Percentiles rank a stretch among this genome's conserved stretches.
phyloP scores from a whole-genome alignment of 1,284 basidiomycete genomes.

The Golubevia sp. region DNA sequence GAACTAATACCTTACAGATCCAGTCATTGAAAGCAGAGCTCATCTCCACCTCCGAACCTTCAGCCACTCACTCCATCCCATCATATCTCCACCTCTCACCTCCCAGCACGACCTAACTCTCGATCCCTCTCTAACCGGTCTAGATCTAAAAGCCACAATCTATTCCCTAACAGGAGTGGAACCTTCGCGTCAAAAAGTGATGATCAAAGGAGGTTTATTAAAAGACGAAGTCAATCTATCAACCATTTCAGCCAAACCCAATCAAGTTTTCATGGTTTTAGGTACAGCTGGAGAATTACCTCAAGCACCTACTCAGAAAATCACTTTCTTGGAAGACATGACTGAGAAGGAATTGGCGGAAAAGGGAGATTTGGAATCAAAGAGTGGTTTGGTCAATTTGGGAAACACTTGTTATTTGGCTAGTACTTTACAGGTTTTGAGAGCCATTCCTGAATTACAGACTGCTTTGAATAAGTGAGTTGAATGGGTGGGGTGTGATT shows the following conservation, averaged over 20 bases:
- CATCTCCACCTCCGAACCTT: too few relatives aligned
- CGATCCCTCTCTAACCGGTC: too few relatives aligned
- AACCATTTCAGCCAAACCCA: slow-evolving; percentile 20
- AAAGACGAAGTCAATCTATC: slow-evolving; percentile 16
- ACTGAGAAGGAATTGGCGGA: too few relatives aligned
- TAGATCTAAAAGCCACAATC: too few relatives aligned
- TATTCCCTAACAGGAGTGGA: slow-evolving; percentile 13
- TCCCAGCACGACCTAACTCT: too few relatives aligned
- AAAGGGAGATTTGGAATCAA: not conserved
- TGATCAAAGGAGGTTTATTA: slow-evolving; percentile 91
- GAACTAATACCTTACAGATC: too few relatives aligned
- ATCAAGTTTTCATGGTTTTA: slow-evolving; percentile 53
- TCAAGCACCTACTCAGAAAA: slow-evolving; percentile 76
- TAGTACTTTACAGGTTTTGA: slow-evolving; percentile 54
- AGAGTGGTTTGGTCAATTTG: slow-evolving; percentile 48
- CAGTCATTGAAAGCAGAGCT: too few relatives aligned
- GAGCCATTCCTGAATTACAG: slow-evolving; percentile 53
- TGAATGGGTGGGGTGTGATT: too few relatives aligned
- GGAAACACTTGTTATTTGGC: slow-evolving; percentile 61
- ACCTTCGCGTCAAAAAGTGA: slow-evolving; percentile 89
- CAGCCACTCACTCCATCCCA: too few relatives aligned
- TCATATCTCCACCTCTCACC: too few relatives aligned
- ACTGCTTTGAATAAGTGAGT: slow-evolving; percentile 33
- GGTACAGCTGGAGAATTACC: slow-evolving; percentile 90
- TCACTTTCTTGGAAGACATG: slow-evolving; percentile 77